Evolutionary conservation across 805 yeast species (phyloP).

Genomic region (Candida insectorum): DNA sequence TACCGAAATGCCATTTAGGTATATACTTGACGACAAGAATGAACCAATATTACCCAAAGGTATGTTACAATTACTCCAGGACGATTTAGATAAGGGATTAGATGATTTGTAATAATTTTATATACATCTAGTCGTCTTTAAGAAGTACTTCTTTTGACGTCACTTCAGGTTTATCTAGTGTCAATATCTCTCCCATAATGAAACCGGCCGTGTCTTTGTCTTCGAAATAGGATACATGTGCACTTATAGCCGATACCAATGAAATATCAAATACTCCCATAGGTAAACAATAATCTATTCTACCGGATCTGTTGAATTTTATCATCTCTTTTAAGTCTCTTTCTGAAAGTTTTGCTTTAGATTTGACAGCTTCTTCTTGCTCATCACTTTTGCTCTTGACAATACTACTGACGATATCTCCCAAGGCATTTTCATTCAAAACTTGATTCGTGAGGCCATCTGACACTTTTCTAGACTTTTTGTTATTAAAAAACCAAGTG

Average conservation of each 20-base stretch:
- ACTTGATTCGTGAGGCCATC: conserved; percentile 14
- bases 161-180: conserved; percentile 18
- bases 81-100: conserved; percentile 79
- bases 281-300: conserved; percentile 79
- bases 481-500: conserved; percentile 27
- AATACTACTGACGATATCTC: conserved; percentile 35
- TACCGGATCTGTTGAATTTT: conserved; percentile 62
- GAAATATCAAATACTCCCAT: conserved; percentile 80
- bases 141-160: conserved; percentile 27
- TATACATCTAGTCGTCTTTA: conserved; percentile 7
- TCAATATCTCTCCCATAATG: conserved; percentile 55
- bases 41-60: conserved; percentile 89
- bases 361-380: conserved; percentile 13
- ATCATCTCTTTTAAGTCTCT: conserved; percentile 34
- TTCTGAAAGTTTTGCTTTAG: conserved; percentile 21
- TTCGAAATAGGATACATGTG: conserved; percentile 87
- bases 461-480: conserved; percentile 6
- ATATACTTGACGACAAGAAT: conserved; percentile 59
- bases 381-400: conserved; percentile 15
- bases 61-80: conserved; percentile 80
- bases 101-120: conserved; percentile 58
- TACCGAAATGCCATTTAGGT: conserved; percentile 97
- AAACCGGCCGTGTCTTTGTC: conserved; percentile 83
- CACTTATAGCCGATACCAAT: conserved; percentile 73
- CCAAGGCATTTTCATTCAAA: conserved; percentile 35